Percentiles rank a stretch among this genome's conserved stretches.
These are phyloP conservation scores for Mycena amicta DNA, from an alignment of 768 basidiomycete genomes.

Conservation along the genomic window DNA sequence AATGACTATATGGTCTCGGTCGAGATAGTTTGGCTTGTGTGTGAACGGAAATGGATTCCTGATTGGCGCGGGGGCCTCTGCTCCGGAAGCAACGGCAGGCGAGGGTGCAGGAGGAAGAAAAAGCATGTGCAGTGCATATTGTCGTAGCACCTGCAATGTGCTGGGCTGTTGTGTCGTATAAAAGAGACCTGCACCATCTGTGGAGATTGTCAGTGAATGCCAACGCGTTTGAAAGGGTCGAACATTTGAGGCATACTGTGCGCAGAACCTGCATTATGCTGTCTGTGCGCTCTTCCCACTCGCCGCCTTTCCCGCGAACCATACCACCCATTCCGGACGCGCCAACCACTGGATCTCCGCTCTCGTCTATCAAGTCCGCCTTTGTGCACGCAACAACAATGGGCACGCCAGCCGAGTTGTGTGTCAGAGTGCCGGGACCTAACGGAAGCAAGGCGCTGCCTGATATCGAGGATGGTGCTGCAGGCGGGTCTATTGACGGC, in stretches of 20 bases:
- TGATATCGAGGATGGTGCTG: constrained; percentile 60
- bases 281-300: constrained; percentile 96
- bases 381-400: constrained; percentile 91
- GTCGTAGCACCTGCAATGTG: constrained; percentile 74
- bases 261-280: constrained; percentile 94
- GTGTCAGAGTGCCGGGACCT: constrained; percentile 81
- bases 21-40: constrained; percentile 87
- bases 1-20: constrained; percentile 89
- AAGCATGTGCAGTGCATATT: constrained; percentile 82
- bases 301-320: constrained; percentile 89
- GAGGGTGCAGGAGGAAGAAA: constrained; percentile 79
- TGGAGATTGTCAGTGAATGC: neutral
- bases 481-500: constrained; percentile 67
- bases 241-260: constrained; percentile 90
- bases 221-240: constrained; percentile 33
- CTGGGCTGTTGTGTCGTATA: constrained; percentile 84
- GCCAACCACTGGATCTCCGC: constrained; percentile 70
- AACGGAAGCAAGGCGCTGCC: constrained; percentile 74
- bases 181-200: constrained; percentile 91
- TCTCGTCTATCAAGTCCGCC: constrained; percentile 90
- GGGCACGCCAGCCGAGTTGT: constrained; percentile 84
- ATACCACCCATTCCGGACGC: constrained; percentile 85
- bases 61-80: constrained; percentile 65
- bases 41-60: constrained; percentile 86
- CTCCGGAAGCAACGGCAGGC: constrained; percentile 58